Conservation (phyloP, 1,284 basidiomycete species). For the Inonotus obliquus region DNA sequence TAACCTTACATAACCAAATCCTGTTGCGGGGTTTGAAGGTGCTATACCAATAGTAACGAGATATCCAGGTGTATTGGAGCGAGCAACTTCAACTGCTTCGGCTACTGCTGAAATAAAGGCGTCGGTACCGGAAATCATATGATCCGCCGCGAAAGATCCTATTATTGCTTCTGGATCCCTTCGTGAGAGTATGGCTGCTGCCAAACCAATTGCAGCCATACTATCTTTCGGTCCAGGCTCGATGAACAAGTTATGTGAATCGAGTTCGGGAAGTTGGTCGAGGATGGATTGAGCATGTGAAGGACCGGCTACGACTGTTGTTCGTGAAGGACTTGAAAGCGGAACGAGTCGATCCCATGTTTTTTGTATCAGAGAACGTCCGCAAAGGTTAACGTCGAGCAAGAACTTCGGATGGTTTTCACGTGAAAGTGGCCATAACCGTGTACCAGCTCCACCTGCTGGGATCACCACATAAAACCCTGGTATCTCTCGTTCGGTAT, state of each 20-base stretch:
- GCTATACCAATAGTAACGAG: conserved; percentile 84
- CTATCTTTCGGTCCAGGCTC: conserved; percentile 83
- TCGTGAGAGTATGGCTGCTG: conserved; percentile 70
- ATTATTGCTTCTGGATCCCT: conserved; percentile 78
- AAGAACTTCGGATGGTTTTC: conserved; percentile 80
- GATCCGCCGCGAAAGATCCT: conserved; percentile 80
- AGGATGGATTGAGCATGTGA: conserved; percentile 65
- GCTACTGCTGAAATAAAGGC: conserved; percentile 77
- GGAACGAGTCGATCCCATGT: conserved; percentile 83
- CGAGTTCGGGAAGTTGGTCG: conserved; percentile 69
- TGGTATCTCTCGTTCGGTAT: conserved; percentile 58
- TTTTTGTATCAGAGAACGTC: conserved; percentile 76
- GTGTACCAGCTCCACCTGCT: conserved; percentile 79
- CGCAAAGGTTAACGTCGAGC: conserved; percentile 75
- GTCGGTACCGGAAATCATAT: conserved; percentile 84
- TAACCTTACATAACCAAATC: conserved; percentile 77
- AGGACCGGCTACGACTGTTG: conserved; percentile 75
- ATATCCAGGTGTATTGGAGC: conserved; percentile 46
- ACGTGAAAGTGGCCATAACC: conserved; percentile 80
- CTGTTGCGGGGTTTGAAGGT: conserved; percentile 78
- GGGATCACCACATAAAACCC: conserved; percentile 86
- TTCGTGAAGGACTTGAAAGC: conserved; percentile 61
- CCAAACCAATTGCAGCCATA: conserved; percentile 82
- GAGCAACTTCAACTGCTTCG: conserved; percentile 76
- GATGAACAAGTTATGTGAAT: conserved; percentile 60